phyloP scores from a whole-genome alignment of 176 grass and related monocot species.

The Pontederia paniculata region DNA sequence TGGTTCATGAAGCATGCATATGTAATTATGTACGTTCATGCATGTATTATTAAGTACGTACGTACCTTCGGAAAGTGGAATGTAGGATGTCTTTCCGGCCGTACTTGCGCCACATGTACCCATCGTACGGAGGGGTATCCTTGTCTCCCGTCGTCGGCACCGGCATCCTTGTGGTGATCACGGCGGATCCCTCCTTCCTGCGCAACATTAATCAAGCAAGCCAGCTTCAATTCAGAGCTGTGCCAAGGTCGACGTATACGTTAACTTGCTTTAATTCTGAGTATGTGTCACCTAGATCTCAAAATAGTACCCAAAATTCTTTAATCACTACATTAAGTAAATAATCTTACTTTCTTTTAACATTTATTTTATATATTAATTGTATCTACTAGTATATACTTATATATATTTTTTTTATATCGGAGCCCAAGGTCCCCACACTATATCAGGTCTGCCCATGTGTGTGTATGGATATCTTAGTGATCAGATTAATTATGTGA shows the following conservation, averaged over 20 bases:
- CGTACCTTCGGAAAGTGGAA: conserved; percentile 54
- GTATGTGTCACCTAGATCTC: too few species aligned
- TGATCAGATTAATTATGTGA: too few species aligned
- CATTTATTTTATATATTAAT: too few species aligned
- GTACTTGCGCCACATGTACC: conserved; percentile 93
- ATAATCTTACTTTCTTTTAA: too few species aligned
- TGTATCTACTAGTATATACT: too few species aligned
- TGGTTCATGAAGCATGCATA: not conserved
- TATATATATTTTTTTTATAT: too few species aligned
- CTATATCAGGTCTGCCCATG: too few species aligned
- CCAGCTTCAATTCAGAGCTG: not conserved
- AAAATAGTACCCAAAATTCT: too few species aligned
- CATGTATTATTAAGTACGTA: not conserved
- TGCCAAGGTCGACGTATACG: not conserved
- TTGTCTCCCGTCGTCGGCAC: conserved; percentile 42
- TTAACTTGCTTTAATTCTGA: conserved; percentile 1
- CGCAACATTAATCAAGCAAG: not conserved
- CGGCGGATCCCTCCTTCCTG: conserved; percentile 43
- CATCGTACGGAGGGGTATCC: conserved; percentile 66
- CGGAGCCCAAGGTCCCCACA: too few species aligned
- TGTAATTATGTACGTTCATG: not conserved
- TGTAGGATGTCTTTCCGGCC: conserved; percentile 80
- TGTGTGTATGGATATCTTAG: too few species aligned
- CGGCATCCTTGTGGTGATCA: conserved; percentile 25
- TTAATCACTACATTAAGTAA: too few species aligned